Base-by-base conservation (phyloP, 768 basidiomycete species). In the Suillus clintonianus region DNA sequence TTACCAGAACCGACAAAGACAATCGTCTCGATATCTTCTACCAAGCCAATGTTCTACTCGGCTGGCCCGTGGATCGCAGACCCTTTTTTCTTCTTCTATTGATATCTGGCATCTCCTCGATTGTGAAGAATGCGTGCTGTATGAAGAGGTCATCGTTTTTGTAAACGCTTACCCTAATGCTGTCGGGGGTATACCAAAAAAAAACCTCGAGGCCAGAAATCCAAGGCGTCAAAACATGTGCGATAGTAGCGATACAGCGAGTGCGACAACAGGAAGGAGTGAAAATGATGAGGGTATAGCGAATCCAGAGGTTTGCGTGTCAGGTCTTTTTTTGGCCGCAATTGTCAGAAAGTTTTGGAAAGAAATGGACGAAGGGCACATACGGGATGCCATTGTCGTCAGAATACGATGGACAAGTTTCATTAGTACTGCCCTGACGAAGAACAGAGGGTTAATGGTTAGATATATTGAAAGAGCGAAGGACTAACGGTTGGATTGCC, bases 361-460 rank as follows among this genome's bases (percentile, higher is more conserved):
- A 9, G 27, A 37, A 5, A 41, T 4, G 17, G 24, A 4, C 9
- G 51, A 63, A 1, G 55, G 66, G 58, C 4, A 83, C 88, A 62
- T 67, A 90, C 90, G 89, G 81, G 64, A 89, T 72, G 32, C 86
- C 86, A 68, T 85, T 84, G 56, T 81, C 72, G 68, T 89, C 89
- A 45, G 90, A 92, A 72, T 83, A 92, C 0, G 90, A 91, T 32
- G 88, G 83, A 70, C 91, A 92, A 42, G 85, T 83, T 59, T 83
- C 76, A 65, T 80, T 85, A 30, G 69, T 65, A 67, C 77, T 80
- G 50, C 77, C 77, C 82, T 85, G 70, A 34, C 27, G 50, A 58
- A 48, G 14, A 60, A 47, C 60, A 42, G 15, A 59, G n/a, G 41
- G 53, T 37, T 15, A 63, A 5, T 27, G 3, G 41, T 65, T 32